Evolutionary conservation across 106 monocot species (phyloP).

Genomic region (Gastrodia elata): DNA sequence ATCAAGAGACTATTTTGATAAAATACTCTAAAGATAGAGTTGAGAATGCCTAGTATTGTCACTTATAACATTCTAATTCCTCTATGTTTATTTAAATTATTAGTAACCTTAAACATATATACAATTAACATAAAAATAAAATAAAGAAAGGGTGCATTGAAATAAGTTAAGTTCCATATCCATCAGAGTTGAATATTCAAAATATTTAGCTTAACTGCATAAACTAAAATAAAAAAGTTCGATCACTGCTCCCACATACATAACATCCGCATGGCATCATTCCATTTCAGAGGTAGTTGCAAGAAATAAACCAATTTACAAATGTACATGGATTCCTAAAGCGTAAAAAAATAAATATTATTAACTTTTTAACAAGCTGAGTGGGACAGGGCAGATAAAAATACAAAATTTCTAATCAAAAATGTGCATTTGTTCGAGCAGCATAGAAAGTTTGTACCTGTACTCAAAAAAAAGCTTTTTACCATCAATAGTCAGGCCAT

Average conservation of each 20-base stretch:
- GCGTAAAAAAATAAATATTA: background rate
- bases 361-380: background rate
- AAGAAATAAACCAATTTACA: background rate
- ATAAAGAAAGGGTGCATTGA: background rate
- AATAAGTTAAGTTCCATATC: background rate
- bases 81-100: no score
- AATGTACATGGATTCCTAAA: background rate
- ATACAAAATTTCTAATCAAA: background rate
- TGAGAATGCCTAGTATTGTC: no score
- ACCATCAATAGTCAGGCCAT: constrained; percentile 87
- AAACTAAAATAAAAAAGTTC: background rate
- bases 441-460: constrained; percentile 37
- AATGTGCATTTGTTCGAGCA: background rate
- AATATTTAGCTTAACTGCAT: background rate
- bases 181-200: background rate
- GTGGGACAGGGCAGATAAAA: background rate
- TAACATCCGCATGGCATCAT: background rate
- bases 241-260: background rate
- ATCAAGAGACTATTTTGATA: no score
- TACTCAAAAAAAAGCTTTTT: constrained; percentile 88
- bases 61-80: no score
- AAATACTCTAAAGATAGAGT: no score
- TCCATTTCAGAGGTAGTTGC: background rate
- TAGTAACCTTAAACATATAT: no score
- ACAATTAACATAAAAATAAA: background rate